A percentile compares a stretch with the other conserved stretches of the same genome.
These are phyloP conservation scores for Cystobasidium slooffiae DNA, from an alignment of 1,284 basidiomycete species.

Conservation along the genomic window DNA sequence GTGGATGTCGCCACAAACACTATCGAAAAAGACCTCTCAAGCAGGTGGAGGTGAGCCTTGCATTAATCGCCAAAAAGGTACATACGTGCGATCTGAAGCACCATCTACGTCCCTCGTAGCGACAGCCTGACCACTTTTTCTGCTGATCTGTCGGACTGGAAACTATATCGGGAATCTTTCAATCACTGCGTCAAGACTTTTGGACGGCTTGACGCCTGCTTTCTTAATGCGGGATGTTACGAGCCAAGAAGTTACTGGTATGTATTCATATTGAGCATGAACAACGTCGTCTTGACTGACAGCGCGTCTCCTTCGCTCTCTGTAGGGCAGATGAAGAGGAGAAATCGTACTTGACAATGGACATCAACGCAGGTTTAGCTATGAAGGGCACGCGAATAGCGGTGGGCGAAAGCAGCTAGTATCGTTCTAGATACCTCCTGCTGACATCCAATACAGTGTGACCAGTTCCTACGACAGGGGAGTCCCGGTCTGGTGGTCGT, in stretches of 20 bases:
- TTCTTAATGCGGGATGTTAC: constrained; percentile 22
- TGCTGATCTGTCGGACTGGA: constrained; percentile 17
- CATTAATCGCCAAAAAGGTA: not conserved
- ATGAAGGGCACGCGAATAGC: constrained; percentile 27
- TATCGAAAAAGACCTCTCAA: not conserved
- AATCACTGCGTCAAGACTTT: constrained; percentile 14
- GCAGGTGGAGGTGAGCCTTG: not conserved
- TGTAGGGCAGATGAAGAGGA: constrained; percentile 20
- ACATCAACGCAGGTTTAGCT: constrained; percentile 20
- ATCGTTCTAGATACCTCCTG: not conserved
- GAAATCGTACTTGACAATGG: constrained; percentile 12
- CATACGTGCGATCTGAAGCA: not conserved
- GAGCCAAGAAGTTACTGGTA: constrained; percentile 23
- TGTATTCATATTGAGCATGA: too few species aligned
- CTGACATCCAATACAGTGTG: not conserved
- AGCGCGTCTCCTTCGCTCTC: not conserved
- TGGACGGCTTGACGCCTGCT: constrained; percentile 12
- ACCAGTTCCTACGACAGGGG: constrained; percentile 12
- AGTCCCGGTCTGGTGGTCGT: constrained; percentile 4
- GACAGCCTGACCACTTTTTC: constrained; percentile 8
- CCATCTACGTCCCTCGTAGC: not conserved
- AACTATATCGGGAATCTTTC: constrained; percentile 15
- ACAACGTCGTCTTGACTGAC: not conserved
- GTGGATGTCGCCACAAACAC: constrained; percentile 1
- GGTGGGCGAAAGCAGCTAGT: not conserved